A percentile compares a stretch with the other conserved stretches of the same genome.
phyloP scores from a whole-genome alignment of 1,139 yeast species.

The Zhuliangozyma parablackwelliae region DNA sequence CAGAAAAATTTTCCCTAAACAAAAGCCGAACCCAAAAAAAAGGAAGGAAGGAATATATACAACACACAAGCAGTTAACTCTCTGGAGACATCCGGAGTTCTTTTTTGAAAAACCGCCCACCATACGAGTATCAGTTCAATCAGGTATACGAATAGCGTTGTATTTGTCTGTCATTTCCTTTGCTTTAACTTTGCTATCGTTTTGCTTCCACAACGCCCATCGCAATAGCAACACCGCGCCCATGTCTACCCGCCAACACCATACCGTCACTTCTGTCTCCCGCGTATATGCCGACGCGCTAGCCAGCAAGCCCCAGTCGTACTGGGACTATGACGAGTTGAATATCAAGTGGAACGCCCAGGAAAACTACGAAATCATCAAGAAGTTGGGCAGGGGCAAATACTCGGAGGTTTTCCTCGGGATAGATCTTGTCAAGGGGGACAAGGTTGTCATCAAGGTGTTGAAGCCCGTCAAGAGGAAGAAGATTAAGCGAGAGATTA shows the following conservation, averaged over 20 bases:
- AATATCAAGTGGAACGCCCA: slow-evolving; percentile 45
- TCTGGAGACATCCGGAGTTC: background rate
- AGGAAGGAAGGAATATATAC: too few relatives aligned
- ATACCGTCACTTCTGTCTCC: slow-evolving; percentile 28
- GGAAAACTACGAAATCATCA: slow-evolving; percentile 43
- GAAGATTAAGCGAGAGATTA: slow-evolving; percentile 92
- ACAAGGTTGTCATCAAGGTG: slow-evolving; percentile 79
- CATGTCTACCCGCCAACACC: slow-evolving; percentile 2
- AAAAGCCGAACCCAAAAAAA: too few relatives aligned
- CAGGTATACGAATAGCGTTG: too few relatives aligned
- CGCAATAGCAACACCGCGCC: background rate
- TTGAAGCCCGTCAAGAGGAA: slow-evolving; percentile 95
- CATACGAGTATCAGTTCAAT: too few relatives aligned
- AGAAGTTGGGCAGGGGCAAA: slow-evolving; percentile 46
- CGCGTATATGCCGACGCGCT: slow-evolving; percentile 43
- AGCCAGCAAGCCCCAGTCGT: slow-evolving; percentile 39
- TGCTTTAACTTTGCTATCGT: too few relatives aligned
- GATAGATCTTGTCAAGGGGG: slow-evolving; percentile 27
- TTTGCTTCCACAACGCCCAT: too few relatives aligned
- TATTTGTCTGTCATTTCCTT: too few relatives aligned
- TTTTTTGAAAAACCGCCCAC: background rate
- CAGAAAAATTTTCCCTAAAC: too few relatives aligned
- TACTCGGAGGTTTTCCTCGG: slow-evolving; percentile 47
- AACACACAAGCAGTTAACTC: background rate
- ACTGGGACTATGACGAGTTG: slow-evolving; percentile 47